Evolutionary conservation across 169 alveolate genomes (phyloP), one percentile per base, ranked within the genome.

Genomic region (Eimeria tenella): DNA sequence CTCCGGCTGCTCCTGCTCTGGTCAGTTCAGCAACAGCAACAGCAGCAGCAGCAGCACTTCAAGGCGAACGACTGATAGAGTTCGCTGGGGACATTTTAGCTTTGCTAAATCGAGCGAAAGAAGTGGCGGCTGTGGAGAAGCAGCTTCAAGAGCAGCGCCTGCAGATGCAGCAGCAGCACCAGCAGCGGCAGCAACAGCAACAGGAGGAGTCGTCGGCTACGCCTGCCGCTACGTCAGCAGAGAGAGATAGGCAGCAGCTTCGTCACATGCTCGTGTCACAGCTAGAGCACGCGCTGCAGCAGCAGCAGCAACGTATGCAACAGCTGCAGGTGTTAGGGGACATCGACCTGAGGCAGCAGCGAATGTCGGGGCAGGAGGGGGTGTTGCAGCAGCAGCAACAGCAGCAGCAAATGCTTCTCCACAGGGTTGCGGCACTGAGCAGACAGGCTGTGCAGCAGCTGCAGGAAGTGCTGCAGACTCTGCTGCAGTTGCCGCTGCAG

Each of bases 281-380:
- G 8, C 31, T 79, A 70, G 88, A 79, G 71, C 71, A 79, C n/a
- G 88, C 88, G 52, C 71, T 79, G 71, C 77, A 79, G 82, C 82
- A 68, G 95, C 86, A 81, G 71, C 95, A 91, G 75, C 84, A 60
- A 49, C 91, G 87, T 23, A 11, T 82, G 87, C 89, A 82, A 56
- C 92, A 81, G 94, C 23, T 62, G 89, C 92, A 77, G 82, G 71
- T 81, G 11, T 73, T 56, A 9, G 89, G 89, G 3, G 74, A 56
- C n/a, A 21, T 81, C 17, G 73, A 81, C 21, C 65, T 19, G 6
- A 56, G 58, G 1, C 73, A 81, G 73, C 58, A 56, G 74, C 53
- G 8, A 81, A 8, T 11, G 4, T 23, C 9, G 31, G 89, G 70
- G 52, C 73, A 56, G 56, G 89, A 56, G 21, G 53, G 74, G 19